These are phyloP conservation scores for Agaricales sp. DNA, from an alignment of 1,284 basidiomycete genomes.

Conservation along the genomic window DNA sequence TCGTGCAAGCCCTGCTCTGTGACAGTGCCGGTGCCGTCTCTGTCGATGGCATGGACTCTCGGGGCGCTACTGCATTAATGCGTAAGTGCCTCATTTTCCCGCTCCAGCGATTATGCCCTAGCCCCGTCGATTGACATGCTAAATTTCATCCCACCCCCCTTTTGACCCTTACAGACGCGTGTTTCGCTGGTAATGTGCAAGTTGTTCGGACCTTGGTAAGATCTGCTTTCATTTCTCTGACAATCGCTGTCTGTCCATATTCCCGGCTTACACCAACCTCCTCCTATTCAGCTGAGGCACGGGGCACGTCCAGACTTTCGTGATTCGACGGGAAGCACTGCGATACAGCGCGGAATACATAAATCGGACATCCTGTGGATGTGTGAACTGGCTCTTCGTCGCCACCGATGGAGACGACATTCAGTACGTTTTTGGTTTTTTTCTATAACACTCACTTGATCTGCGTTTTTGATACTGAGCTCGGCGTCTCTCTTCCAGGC, in stretches of 20 bases:
- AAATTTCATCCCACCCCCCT: constrained; percentile 36
- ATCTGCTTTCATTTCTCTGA: constrained; percentile 3
- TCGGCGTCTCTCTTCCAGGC: background rate
- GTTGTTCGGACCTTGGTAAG: constrained; percentile 54
- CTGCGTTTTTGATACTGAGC: constrained; percentile 4
- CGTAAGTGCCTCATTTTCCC: constrained; percentile 37
- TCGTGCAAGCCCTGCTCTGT: constrained; percentile 48
- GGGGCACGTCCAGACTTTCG: constrained; percentile 62
- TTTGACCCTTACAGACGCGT: background rate
- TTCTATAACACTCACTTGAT: constrained; percentile 5
- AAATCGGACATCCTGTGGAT: constrained; percentile 56
- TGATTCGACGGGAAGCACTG: constrained; percentile 57
- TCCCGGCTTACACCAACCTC: too few relatives aligned
- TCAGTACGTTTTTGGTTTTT: constrained; percentile 27
- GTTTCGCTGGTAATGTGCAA: constrained; percentile 34
- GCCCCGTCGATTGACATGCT: constrained; percentile 40
- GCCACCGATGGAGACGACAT: constrained; percentile 44
- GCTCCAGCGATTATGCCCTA: constrained; percentile 9
- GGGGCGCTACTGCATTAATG: constrained; percentile 69
- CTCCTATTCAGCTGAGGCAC: constrained; percentile 37
- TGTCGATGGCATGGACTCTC: constrained; percentile 59
- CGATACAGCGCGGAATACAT: constrained; percentile 52
- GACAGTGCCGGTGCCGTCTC: constrained; percentile 47
- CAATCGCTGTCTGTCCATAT: constrained; percentile 10
- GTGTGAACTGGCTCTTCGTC: constrained; percentile 55